These are phyloP conservation scores for Cladosporium sp. DNA, from an alignment of 2,329 filamentous ascomycete genomes.

Conservation along the genomic window DNA sequence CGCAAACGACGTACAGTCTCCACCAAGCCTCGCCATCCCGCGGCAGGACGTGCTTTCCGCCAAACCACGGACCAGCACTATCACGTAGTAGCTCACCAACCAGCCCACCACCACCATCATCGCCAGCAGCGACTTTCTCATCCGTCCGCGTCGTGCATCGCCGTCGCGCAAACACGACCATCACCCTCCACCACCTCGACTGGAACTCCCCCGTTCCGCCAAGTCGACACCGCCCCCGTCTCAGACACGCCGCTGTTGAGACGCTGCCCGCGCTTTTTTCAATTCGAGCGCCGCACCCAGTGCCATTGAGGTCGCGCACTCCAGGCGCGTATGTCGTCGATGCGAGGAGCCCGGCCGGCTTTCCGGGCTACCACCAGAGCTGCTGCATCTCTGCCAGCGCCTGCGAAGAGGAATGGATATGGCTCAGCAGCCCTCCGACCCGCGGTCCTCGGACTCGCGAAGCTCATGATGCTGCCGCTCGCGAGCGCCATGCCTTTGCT, in stretches of 20 bases:
- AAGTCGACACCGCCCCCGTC: neutral
- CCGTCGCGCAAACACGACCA: neutral
- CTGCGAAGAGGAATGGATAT: constrained; percentile 19
- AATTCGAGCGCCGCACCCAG: neutral
- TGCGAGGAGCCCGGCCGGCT: constrained; percentile 6
- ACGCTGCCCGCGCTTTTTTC: constrained; percentile 3
- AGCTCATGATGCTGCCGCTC: constrained; percentile 26
- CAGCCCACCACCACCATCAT: neutral
- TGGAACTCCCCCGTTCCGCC: neutral
- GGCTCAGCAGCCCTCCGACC: constrained; percentile 22
- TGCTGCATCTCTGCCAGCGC: neutral
- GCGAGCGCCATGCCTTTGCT: constrained; percentile 27
- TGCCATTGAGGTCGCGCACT: constrained; percentile 9
- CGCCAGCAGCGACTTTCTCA: neutral
- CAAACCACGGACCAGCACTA: constrained; percentile 1
- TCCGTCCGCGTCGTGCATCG: constrained; percentile 6
- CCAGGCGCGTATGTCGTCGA: constrained; percentile 19
- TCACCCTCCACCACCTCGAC: neutral
- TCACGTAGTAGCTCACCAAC: neutral
- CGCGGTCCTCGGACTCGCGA: constrained; percentile 24
- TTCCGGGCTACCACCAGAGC: constrained; percentile 3
- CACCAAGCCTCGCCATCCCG: constrained; percentile 2
- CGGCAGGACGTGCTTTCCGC: constrained; percentile 2
- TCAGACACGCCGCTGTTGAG: neutral
- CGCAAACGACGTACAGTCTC: constrained; percentile 2